These are phyloP conservation scores for Dactylellina haptotyla DNA, from an alignment of 2,329 filamentous ascomycete species.

Conservation along the genomic window DNA sequence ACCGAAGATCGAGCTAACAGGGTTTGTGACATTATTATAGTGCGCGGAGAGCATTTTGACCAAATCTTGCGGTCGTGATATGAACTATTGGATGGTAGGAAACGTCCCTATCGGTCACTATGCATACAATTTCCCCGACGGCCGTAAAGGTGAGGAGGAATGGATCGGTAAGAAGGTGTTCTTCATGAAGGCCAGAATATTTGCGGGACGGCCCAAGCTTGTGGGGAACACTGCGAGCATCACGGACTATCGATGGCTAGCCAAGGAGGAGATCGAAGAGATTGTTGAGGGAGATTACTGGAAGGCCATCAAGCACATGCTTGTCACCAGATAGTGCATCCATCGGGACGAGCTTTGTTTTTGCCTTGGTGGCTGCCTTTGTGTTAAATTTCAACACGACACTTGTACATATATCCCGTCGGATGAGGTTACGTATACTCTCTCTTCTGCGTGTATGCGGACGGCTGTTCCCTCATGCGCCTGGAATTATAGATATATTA, in stretches of 20 bases:
- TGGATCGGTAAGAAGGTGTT: conserved; percentile 82
- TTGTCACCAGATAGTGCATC: conserved; percentile 64
- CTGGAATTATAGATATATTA: too few species aligned
- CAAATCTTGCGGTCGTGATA: conserved; percentile 84
- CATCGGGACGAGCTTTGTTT: not conserved
- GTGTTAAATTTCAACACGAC: not conserved
- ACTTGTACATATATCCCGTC: conserved; percentile 19
- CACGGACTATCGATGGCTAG: conserved; percentile 89
- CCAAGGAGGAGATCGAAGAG: conserved; percentile 83
- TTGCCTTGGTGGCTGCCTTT: conserved; percentile 17
- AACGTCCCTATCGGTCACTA: conserved; percentile 87
- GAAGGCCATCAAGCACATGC: conserved; percentile 80
- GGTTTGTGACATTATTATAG: conserved; percentile 64
- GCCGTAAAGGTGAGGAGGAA: conserved; percentile 57
- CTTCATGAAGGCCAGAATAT: conserved; percentile 94
- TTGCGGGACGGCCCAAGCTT: conserved; percentile 93
- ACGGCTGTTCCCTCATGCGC: too few species aligned
- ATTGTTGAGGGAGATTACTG: conserved; percentile 76
- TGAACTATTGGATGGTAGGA: conserved; percentile 98
- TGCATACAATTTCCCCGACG: conserved; percentile 68
- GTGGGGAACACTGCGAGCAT: conserved; percentile 76
- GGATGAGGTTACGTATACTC: conserved; percentile 21
- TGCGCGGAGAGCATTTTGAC: conserved; percentile 81
- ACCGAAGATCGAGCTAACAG: conserved; percentile 8
- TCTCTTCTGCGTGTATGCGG: too few species aligned